Evolutionary conservation across 2,329 filamentous ascomycete species (phyloP).

Genomic region (Pseudogymnoascus sp.): DNA sequence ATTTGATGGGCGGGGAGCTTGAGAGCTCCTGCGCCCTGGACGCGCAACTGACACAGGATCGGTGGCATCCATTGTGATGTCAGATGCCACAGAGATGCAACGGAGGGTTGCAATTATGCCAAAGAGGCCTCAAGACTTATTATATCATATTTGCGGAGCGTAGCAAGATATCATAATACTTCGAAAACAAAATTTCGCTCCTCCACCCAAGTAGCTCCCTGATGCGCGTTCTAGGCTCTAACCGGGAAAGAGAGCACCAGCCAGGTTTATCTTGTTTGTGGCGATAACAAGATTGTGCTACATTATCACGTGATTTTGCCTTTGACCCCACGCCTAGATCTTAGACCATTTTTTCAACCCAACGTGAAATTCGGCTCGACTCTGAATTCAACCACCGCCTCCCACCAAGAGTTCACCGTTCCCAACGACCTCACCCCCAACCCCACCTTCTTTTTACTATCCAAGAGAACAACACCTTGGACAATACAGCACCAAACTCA

Average conservation of each 20-base stretch:
- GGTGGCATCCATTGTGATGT: constrained; percentile 22
- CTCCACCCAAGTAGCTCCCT: not conserved
- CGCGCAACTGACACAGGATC: constrained; percentile 21
- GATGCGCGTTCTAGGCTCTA: constrained; percentile 4
- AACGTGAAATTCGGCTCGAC: constrained; percentile 9
- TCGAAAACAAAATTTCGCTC: not conserved
- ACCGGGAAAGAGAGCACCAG: not conserved
- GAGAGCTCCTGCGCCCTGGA: constrained; percentile 26
- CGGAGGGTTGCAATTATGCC: not conserved
- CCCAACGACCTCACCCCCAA: constrained; percentile 7
- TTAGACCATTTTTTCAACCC: constrained; percentile 10
- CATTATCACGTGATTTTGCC: not conserved
- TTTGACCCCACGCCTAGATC: constrained; percentile 11
- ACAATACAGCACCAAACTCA: not conserved
- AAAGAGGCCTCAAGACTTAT: not conserved
- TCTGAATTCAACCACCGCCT: constrained; percentile 6
- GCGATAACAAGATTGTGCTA: not conserved
- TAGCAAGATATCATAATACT: not conserved
- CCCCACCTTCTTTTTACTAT: constrained; percentile 6
- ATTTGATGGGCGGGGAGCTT: constrained; percentile 25
- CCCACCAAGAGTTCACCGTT: constrained; percentile 2
- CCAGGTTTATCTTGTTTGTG: constrained; percentile 5
- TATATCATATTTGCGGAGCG: not conserved
- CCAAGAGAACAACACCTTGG: constrained; percentile 1
- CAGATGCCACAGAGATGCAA: not conserved